Conservation (phyloP, 306 rosid genomes). For the Purshia tridentata region DNA sequence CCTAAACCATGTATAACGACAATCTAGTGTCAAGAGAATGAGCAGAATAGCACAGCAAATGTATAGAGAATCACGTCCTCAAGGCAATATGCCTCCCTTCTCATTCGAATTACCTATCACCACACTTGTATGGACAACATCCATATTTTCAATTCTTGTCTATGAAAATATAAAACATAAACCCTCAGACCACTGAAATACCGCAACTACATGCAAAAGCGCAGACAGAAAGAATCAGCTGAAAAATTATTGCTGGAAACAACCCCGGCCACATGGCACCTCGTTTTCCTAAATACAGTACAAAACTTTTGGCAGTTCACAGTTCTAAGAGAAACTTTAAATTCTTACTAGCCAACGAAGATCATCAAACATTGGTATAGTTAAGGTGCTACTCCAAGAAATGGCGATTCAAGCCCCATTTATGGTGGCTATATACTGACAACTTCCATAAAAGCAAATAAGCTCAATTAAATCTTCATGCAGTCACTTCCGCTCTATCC, state of each 20-base stretch:
- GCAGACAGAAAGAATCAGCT: background rate
- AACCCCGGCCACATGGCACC: background rate
- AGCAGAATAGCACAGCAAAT: too few relatives aligned
- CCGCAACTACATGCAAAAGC: background rate
- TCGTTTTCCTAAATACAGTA: background rate
- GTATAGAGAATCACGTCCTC: too few relatives aligned
- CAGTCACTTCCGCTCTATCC: conserved; percentile 41
- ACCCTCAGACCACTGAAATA: background rate
- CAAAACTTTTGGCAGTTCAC: background rate
- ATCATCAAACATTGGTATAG: background rate
- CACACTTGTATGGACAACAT: background rate
- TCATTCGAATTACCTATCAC: too few relatives aligned
- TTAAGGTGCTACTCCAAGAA: background rate
- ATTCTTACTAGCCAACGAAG: background rate
- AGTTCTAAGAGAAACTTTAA: background rate
- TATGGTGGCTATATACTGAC: background rate
- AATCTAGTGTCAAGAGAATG: too few relatives aligned
- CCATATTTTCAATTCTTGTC: background rate
- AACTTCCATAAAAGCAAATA: background rate
- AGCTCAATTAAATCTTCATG: conserved; percentile 30
- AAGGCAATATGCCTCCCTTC: too few relatives aligned
- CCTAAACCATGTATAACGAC: too few relatives aligned
- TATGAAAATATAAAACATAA: background rate
- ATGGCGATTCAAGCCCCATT: background rate
- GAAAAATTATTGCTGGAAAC: background rate